Evolutionary conservation across 179 eudicot species (phyloP).

Genomic region (Heliamphora pulchella): DNA sequence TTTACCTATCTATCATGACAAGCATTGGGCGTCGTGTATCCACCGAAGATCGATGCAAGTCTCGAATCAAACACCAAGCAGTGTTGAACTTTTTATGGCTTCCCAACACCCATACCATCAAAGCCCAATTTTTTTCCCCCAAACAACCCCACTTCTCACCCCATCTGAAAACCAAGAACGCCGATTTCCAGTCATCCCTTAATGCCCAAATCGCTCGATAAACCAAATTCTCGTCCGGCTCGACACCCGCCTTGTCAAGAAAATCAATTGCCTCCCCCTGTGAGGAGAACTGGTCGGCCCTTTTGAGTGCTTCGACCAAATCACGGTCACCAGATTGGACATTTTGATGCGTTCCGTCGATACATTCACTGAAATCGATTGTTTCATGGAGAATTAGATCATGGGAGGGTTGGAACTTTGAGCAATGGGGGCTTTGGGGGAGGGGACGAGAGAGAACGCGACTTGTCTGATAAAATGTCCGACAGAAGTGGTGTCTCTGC

Average conservation of each 20-base stretch:
- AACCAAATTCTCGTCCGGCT: conserved; percentile 30
- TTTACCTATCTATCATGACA: conserved; percentile 76
- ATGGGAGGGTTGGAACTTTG: not conserved
- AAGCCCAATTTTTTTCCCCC: conserved; percentile 39
- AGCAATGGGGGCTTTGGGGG: conserved; percentile 1
- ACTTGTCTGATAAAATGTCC: conserved; percentile 30
- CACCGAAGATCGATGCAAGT: conserved; percentile 36
- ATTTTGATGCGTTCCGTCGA: conserved; percentile 8
- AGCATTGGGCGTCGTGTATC: conserved; percentile 59
- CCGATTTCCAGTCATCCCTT: conserved; percentile 49
- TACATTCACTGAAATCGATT: conserved; percentile 26
- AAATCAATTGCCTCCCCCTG: conserved; percentile 43
- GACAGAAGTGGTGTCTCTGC: conserved; percentile 4
- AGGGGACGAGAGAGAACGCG: not conserved
- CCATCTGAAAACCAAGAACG: conserved; percentile 58
- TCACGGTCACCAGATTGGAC: conserved; percentile 23
- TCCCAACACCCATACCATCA: conserved; percentile 84
- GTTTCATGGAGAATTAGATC: conserved; percentile 14
- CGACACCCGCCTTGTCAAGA: conserved; percentile 32
- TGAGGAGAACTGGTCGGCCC: conserved; percentile 30
- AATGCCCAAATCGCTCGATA: conserved; percentile 45
- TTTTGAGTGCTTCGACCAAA: conserved; percentile 32
- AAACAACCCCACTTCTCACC: conserved; percentile 43
- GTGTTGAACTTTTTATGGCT: conserved; percentile 50
- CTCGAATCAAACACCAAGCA: conserved; percentile 79